A percentile compares a stretch with the other conserved stretches of the same genome.
Conservation (phyloP, 306 rosid species). For the Cyamopsis tetragonoloba region DNA sequence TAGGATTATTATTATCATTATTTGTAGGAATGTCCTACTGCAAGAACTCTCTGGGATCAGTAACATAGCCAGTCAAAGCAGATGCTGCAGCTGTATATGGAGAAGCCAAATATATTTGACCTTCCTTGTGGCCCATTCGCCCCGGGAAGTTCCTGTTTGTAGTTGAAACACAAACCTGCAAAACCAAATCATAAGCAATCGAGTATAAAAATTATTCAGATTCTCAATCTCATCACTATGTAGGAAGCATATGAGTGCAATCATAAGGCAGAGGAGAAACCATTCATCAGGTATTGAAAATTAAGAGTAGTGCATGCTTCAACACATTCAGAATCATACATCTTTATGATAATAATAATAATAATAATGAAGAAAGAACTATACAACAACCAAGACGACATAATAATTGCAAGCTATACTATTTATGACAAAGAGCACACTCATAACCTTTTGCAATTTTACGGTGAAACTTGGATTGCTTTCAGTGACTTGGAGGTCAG, state of each 20-base stretch:
- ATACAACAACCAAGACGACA: background rate
- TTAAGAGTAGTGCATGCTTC: background rate
- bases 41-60: slow-evolving; percentile 96
- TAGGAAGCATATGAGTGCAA: slow-evolving; percentile 6
- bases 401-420: background rate
- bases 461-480: no score
- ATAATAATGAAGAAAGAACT: no score
- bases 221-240: background rate
- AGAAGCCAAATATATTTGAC: slow-evolving; percentile 86
- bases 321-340: slow-evolving; percentile 7
- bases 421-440: background rate
- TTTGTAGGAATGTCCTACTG: slow-evolving; percentile 35
- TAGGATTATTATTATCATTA: no score
- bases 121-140: slow-evolving; percentile 96
- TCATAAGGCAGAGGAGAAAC: background rate
- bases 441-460: background rate
- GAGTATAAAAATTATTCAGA: slow-evolving; percentile 7
- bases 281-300: background rate
- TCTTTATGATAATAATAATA: background rate
- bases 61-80: slow-evolving; percentile 88
- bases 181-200: background rate
- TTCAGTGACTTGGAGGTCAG: no score
- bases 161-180: slow-evolving; percentile 75
- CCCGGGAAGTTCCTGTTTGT: slow-evolving; percentile 95
- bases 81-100: slow-evolving; percentile 98